Percentiles rank a stretch among this genome's conserved stretches.
phyloP scores from a whole-genome alignment of 495 filamentous ascomycete genomes.

The Oidiodendron maius region DNA sequence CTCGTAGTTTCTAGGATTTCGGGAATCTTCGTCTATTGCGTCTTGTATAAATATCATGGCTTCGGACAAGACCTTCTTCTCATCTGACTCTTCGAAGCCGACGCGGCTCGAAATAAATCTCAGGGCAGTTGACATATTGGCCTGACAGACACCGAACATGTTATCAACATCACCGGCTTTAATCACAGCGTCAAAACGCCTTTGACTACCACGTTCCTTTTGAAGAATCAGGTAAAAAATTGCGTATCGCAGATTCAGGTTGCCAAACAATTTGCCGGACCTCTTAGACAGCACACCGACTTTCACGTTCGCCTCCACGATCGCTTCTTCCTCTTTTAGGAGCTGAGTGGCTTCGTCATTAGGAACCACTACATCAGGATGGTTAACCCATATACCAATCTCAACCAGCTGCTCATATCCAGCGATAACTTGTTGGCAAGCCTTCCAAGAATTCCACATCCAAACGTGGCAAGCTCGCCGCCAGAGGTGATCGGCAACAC shows the following conservation, averaged over 20 bases:
- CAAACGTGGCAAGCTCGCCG: too few species aligned
- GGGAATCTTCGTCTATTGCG: constrained; percentile 1
- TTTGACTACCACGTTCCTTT: constrained; percentile 1
- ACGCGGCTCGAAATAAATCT: background rate
- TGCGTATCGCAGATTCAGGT: constrained; percentile 5
- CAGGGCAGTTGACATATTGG: background rate
- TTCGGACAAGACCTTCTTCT: background rate
- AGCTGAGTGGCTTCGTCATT: background rate
- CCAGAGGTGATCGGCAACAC: too few species aligned
- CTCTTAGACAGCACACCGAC: background rate
- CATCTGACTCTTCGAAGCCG: background rate
- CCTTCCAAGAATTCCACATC: too few species aligned
- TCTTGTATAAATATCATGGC: constrained; percentile 1
- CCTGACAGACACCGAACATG: too few species aligned
- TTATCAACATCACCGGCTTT: too few species aligned
- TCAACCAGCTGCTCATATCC: constrained; percentile 3
- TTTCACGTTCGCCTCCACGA: constrained; percentile 1
- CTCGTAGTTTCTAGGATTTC: constrained; percentile 1
- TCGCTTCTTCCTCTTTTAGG: constrained; percentile 3
- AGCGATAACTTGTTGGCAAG: too few species aligned
- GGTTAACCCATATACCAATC: constrained; percentile 3
- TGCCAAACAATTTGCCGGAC: constrained; percentile 2
- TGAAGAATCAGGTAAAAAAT: constrained; percentile 1
- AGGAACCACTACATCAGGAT: background rate
- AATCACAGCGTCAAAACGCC: too few species aligned